Conservation (phyloP, 2,329 filamentous ascomycete species). For the Atkinsonella texensis region DNA sequence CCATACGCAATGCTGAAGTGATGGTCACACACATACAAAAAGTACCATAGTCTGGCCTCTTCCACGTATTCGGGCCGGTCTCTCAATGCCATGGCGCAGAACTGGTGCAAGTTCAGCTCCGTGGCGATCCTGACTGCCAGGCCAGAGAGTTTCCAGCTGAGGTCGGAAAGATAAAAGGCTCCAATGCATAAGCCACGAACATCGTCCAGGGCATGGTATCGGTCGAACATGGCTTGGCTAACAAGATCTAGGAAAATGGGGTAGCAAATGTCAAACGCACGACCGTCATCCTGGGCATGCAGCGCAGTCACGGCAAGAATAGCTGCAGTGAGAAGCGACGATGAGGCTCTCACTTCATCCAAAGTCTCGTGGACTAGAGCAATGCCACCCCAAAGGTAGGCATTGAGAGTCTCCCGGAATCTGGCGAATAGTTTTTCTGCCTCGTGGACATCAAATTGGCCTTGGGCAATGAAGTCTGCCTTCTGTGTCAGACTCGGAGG, state of each 20-base stretch:
- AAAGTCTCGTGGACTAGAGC: conserved; percentile 18
- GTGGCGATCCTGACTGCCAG: conserved; percentile 46
- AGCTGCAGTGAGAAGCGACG: conserved; percentile 17
- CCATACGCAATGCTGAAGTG: conserved; percentile 52
- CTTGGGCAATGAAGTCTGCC: conserved; percentile 19
- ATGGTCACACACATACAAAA: conserved; percentile 53
- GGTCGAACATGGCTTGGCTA: conserved; percentile 44
- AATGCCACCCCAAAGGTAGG: conserved; percentile 22
- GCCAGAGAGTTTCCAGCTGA: conserved; percentile 44
- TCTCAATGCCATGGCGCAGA: conserved; percentile 33
- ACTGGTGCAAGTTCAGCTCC: conserved; percentile 43
- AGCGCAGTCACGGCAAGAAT: conserved; percentile 22
- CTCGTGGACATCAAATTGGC: conserved; percentile 14
- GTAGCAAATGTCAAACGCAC: conserved; percentile 43
- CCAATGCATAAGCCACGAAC: conserved; percentile 50
- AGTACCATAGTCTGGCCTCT: conserved; percentile 48
- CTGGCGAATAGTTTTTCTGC: conserved; percentile 17
- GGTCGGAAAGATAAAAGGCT: conserved; percentile 51
- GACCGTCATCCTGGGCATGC: conserved; percentile 22
- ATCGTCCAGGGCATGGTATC: conserved; percentile 39
- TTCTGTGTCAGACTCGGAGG: conserved; percentile 8
- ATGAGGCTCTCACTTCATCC: conserved; percentile 17
- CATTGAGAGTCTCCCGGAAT: conserved; percentile 18
- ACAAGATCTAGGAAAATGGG: conserved; percentile 45
- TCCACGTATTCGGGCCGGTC: conserved; percentile 37